Evolutionary conservation across 768 basidiomycete genomes (phyloP).

Genomic region (Arthromyces matolae): DNA sequence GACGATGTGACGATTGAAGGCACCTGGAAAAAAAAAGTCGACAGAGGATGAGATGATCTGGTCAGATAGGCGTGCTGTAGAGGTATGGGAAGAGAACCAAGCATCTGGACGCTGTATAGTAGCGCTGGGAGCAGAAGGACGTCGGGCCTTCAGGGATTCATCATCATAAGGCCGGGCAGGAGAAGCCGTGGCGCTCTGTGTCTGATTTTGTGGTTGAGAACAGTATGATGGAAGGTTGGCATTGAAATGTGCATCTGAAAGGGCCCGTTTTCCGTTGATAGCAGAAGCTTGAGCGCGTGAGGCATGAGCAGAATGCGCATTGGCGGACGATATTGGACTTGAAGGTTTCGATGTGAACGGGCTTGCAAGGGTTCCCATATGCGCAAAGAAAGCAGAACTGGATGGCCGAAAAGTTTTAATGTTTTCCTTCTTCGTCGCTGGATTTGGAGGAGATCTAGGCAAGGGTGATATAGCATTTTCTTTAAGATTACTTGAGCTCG

Average conservation of each 20-base stretch:
- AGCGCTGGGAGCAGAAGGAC: constrained; percentile 24
- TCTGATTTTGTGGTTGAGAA: constrained; percentile 3
- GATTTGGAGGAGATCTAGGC: constrained; percentile 3
- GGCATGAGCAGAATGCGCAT: background rate
- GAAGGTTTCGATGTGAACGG: constrained; percentile 20
- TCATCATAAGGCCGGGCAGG: constrained; percentile 8
- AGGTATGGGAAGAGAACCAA: constrained; percentile 14
- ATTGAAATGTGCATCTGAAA: constrained; percentile 22
- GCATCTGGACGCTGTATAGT: constrained; percentile 18
- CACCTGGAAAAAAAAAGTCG: constrained; percentile 16
- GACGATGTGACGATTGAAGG: constrained; percentile 19
- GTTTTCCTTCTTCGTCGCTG: no score
- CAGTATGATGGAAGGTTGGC: constrained; percentile 16
- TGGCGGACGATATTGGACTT: constrained; percentile 10
- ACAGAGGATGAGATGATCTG: constrained; percentile 7
- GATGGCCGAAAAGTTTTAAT: no score
- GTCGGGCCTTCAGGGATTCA: constrained; percentile 12
- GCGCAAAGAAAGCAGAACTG: no score
- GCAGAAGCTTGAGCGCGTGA: background rate
- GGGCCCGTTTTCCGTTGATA: constrained; percentile 8
- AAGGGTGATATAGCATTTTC: constrained; percentile 14
- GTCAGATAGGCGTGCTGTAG: background rate
- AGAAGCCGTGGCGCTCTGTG: constrained; percentile 19
- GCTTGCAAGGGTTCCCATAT: constrained; percentile 16
- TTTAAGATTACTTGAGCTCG: constrained; percentile 21